Conservation (phyloP, 2,329 filamentous ascomycete species). For the Diaporthe sp. region DNA sequence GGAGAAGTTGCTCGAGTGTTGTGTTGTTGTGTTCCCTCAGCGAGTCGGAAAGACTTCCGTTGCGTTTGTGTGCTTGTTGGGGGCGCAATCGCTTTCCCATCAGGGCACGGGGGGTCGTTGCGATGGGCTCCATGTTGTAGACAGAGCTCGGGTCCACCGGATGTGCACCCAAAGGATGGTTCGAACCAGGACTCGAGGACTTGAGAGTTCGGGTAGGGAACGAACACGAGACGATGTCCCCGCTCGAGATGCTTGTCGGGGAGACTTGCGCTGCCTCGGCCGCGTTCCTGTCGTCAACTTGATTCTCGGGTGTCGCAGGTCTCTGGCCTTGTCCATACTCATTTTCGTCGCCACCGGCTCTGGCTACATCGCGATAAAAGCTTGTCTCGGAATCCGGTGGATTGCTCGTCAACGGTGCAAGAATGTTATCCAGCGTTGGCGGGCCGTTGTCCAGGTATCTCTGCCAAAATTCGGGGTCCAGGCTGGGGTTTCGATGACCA, state of each 20-base stretch:
- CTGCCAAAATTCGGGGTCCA: slow-evolving; percentile 70
- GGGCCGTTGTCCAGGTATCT: slow-evolving; percentile 56
- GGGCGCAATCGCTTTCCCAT: slow-evolving; percentile 72
- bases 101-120: slow-evolving; percentile 70
- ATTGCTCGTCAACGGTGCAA: slow-evolving; percentile 48
- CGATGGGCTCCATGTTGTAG: slow-evolving; percentile 65
- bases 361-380: slow-evolving; percentile 62
- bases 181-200: slow-evolving; percentile 54
- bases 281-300: slow-evolving; percentile 43
- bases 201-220: slow-evolving; percentile 68
- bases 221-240: slow-evolving; percentile 74
- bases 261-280: slow-evolving; percentile 57
- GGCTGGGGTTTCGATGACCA: slow-evolving; percentile 68
- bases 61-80: slow-evolving; percentile 78
- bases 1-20: slow-evolving; percentile 60
- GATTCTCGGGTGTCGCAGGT: slow-evolving; percentile 62
- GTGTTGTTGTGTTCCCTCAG: slow-evolving; percentile 74
- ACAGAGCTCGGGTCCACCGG: slow-evolving; percentile 67
- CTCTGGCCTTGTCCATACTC: slow-evolving; percentile 49
- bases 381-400: slow-evolving; percentile 50
- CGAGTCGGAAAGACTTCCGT: slow-evolving; percentile 89
- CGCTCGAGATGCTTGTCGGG: slow-evolving; percentile 69
- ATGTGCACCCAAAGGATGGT: slow-evolving; percentile 65
- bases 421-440: slow-evolving; percentile 59
- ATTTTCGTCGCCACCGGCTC: slow-evolving; percentile 45